phyloP scores from a whole-genome alignment of 2,329 filamentous ascomycete species.

The Venturia carpophila region DNA sequence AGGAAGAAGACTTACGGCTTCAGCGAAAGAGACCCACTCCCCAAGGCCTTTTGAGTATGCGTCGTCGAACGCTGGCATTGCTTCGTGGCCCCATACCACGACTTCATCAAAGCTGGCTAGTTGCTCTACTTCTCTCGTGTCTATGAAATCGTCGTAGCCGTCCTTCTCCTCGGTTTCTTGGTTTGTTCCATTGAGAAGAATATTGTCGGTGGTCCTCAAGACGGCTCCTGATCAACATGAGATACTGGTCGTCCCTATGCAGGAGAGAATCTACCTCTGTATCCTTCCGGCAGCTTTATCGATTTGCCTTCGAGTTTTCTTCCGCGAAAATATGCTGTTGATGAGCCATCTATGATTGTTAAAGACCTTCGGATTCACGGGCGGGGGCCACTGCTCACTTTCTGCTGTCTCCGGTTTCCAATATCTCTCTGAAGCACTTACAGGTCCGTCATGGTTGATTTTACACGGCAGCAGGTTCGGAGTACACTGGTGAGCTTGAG shows the following conservation, averaged over 20 bases:
- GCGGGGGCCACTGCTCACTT: slow-evolving; percentile 29
- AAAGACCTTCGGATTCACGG: slow-evolving; percentile 19
- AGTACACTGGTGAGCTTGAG: slow-evolving; percentile 36
- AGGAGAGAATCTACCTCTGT: slow-evolving; percentile 43
- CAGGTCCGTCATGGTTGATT: slow-evolving; percentile 68
- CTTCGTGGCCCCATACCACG: slow-evolving; percentile 78
- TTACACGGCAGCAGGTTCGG: slow-evolving; percentile 73
- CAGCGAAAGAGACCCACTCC: slow-evolving; percentile 72
- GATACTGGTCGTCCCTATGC: not conserved
- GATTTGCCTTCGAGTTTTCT: slow-evolving; percentile 65
- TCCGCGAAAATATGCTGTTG: slow-evolving; percentile 66
- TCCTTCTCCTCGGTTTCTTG: slow-evolving; percentile 21
- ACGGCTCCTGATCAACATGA: slow-evolving; percentile 21
- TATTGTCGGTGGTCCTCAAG: slow-evolving; percentile 27
- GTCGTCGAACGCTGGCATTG: slow-evolving; percentile 52
- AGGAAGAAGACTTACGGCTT: slow-evolving; percentile 45
- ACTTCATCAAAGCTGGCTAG: slow-evolving; percentile 65
- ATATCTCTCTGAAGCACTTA: slow-evolving; percentile 56
- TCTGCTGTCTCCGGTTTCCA: slow-evolving; percentile 55
- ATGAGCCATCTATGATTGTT: slow-evolving; percentile 29
- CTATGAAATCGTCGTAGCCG: slow-evolving; percentile 22
- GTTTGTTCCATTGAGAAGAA: slow-evolving; percentile 21
- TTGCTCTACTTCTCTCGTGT: slow-evolving; percentile 47
- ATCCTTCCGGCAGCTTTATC: slow-evolving; percentile 61
- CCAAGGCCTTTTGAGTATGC: slow-evolving; percentile 65